These are phyloP conservation scores for Rosa persica DNA, from an alignment of 306 rosid genomes.

Conservation along the genomic window DNA sequence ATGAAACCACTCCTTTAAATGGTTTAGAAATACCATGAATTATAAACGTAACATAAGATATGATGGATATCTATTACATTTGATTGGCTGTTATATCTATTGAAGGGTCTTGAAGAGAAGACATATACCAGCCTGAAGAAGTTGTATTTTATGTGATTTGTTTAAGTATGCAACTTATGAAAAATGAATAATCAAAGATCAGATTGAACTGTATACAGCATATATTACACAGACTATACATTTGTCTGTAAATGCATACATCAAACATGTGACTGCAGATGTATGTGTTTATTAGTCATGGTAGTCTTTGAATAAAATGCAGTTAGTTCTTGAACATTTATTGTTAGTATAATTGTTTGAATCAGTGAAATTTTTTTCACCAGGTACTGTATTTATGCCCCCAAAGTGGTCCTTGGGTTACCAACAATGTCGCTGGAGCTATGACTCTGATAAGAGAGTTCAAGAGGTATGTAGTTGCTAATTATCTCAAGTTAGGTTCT, in stretches of 20 bases:
- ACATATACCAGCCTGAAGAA: not conserved
- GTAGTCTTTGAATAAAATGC: not conserved
- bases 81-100: too few relatives aligned
- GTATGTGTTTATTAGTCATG: not conserved
- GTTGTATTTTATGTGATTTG: not conserved
- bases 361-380: slow-evolving; percentile 15
- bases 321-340: not conserved
- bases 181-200: not conserved
- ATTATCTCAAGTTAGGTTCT: not conserved
- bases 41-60: too few relatives aligned
- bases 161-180: not conserved
- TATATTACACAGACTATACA: not conserved
- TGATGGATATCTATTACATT: too few relatives aligned
- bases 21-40: too few relatives aligned
- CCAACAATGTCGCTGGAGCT: slow-evolving; percentile 94
- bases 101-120: not conserved
- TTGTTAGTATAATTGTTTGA: slow-evolving; percentile 3
- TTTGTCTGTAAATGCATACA: not conserved
- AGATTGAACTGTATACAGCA: not conserved
- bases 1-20: not conserved
- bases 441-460: slow-evolving; percentile 69
- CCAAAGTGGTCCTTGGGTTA: slow-evolving; percentile 96
- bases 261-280: not conserved
- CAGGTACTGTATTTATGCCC: slow-evolving; percentile 87
- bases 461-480: slow-evolving; percentile 49